Conservation (phyloP, 306 rosid genomes). For the Cajanus cajan region DNA sequence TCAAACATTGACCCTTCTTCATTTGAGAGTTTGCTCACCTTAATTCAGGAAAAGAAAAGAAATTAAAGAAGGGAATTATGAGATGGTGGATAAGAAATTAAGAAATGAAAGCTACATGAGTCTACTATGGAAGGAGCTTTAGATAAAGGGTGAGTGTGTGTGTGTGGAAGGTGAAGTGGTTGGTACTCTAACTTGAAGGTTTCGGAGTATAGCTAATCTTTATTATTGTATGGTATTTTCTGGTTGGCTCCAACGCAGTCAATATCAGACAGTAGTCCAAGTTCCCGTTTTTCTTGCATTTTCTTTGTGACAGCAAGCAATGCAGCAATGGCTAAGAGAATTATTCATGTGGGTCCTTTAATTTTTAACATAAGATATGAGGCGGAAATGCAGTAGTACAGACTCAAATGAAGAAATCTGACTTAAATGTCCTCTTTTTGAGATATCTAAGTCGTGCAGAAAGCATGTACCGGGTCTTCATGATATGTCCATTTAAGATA, state of each 20-base stretch:
- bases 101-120: constrained; percentile 22
- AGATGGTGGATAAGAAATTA: background rate
- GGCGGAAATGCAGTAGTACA: constrained; percentile 26
- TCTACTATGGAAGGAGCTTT: constrained; percentile 8
- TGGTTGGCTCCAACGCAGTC: constrained; percentile 42
- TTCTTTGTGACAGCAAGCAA: constrained; percentile 21
- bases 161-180: constrained; percentile 52
- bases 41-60: background rate
- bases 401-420: constrained; percentile 37
- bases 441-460: constrained; percentile 7
- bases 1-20: constrained; percentile 57
- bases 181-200: constrained; percentile 50
- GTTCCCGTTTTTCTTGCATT: constrained; percentile 20
- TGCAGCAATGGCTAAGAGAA: constrained; percentile 4
- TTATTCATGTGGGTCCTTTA: constrained; percentile 39
- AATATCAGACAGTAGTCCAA: constrained; percentile 29
- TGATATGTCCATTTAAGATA: background rate
- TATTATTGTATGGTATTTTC: constrained; percentile 14
- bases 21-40: constrained; percentile 20
- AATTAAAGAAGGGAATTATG: background rate
- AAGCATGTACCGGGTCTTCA: background rate
- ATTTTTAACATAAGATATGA: constrained; percentile 24
- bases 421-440: constrained; percentile 36
- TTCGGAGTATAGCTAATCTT: constrained; percentile 24
- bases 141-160: constrained; percentile 3